Evolutionary conservation across 2,329 filamentous ascomycete genomes (phyloP).

Genomic region (Aspergillus brunneoviolaceus): DNA sequence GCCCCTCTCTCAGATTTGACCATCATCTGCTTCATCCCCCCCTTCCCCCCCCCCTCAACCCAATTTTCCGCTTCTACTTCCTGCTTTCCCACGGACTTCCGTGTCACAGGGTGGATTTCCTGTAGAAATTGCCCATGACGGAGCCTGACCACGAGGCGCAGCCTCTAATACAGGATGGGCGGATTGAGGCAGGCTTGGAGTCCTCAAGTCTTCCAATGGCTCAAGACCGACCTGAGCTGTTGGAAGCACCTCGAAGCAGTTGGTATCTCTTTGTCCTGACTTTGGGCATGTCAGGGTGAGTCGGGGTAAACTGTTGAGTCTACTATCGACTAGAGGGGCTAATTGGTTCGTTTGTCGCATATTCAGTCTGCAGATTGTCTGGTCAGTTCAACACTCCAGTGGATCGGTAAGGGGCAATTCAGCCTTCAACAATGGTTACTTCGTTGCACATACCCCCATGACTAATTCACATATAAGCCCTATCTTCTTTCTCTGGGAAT

Average conservation of each 20-base stretch:
- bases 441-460: background rate
- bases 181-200: background rate
- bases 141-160: slow-evolving; percentile 1
- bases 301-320: background rate
- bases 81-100: too few relatives aligned
- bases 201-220: background rate
- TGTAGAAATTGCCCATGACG: background rate
- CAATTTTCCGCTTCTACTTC: too few relatives aligned
- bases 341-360: background rate
- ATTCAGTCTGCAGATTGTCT: slow-evolving; percentile 77
- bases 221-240: background rate
- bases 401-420: slow-evolving; percentile 62
- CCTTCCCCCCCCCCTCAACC: background rate
- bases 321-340: background rate
- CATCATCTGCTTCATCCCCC: too few relatives aligned
- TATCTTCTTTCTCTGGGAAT: slow-evolving; percentile 76
- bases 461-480: slow-evolving; percentile 45
- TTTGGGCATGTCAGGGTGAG: slow-evolving; percentile 72
- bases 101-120: background rate
- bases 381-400: slow-evolving; percentile 91
- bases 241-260: slow-evolving; percentile 62
- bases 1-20: background rate
- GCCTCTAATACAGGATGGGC: slow-evolving; percentile 6
- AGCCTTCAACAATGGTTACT: background rate
- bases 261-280: slow-evolving; percentile 85